Conservation (phyloP, 1,284 basidiomycete species). For the Ganoderma lingzhi region DNA sequence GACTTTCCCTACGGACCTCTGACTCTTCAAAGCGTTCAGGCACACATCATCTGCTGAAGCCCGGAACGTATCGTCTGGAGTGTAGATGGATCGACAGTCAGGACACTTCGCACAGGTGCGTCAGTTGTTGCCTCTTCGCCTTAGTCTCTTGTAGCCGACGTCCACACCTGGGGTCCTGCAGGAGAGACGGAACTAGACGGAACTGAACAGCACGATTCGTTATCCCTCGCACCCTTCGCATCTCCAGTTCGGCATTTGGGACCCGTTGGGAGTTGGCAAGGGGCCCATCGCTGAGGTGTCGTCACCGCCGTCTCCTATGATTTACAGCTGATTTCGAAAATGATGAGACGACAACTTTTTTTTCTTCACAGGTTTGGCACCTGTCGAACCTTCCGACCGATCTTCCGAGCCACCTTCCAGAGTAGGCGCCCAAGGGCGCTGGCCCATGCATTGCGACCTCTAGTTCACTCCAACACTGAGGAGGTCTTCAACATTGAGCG, state of each 20-base stretch:
- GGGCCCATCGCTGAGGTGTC: constrained; percentile 42
- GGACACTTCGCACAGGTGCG: constrained; percentile 49
- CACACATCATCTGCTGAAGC: constrained; percentile 55
- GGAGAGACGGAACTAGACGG: constrained; percentile 40
- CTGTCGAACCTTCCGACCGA: too few species aligned
- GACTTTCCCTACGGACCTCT: constrained; percentile 34
- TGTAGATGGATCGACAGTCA: constrained; percentile 48
- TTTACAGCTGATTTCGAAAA: too few species aligned
- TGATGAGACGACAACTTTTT: too few species aligned
- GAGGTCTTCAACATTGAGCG: too few species aligned
- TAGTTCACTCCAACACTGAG: too few species aligned
- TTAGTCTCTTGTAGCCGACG: neutral
- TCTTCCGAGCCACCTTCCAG: too few species aligned
- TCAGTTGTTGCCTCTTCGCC: neutral
- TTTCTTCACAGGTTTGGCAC: too few species aligned
- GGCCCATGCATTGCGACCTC: too few species aligned
- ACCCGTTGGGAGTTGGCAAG: constrained; percentile 54
- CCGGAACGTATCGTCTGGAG: constrained; percentile 51
- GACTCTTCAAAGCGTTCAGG: constrained; percentile 42
- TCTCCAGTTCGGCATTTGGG: constrained; percentile 57
- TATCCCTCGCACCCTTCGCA: constrained; percentile 45
- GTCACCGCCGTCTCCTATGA: too few species aligned
- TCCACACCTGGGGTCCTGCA: constrained; percentile 19
- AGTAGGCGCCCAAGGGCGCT: too few species aligned
- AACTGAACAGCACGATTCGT: constrained; percentile 40